These are phyloP conservation scores for Amaranthus palmeri DNA, from an alignment of 148 eudicot genomes.

Conservation along the genomic window DNA sequence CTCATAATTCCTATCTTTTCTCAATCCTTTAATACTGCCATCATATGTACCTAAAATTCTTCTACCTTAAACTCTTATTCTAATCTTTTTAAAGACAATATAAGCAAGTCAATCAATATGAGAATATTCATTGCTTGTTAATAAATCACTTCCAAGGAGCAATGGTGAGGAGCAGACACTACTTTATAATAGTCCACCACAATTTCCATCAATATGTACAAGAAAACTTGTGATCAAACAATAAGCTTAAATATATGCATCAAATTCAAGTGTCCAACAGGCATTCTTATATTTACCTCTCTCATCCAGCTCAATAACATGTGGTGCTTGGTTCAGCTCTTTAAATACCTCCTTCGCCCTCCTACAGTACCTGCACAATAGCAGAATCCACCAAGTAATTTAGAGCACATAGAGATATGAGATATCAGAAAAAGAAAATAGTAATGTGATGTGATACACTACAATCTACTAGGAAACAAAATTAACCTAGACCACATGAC, in stretches of 20 bases:
- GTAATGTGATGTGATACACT: background rate
- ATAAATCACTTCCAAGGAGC: too few species aligned
- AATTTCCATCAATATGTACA: too few species aligned
- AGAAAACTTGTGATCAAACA: too few species aligned
- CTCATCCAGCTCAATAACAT: slow-evolving; percentile 89
- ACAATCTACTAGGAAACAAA: background rate
- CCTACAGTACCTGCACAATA: slow-evolving; percentile 66
- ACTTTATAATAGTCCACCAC: too few species aligned
- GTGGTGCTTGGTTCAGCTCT: slow-evolving; percentile 69
- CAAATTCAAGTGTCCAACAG: background rate
- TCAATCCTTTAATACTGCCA: background rate
- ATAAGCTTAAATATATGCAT: too few species aligned
- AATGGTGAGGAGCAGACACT: too few species aligned
- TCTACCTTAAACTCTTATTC: background rate
- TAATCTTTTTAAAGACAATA: background rate
- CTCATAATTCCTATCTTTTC: background rate
- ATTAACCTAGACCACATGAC: background rate
- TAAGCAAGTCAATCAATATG: background rate
- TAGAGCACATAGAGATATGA: background rate
- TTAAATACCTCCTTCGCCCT: slow-evolving; percentile 77
- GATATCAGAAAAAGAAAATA: background rate
- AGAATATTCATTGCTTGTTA: too few species aligned
- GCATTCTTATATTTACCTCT: slow-evolving; percentile 48
- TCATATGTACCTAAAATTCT: background rate
- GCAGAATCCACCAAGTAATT: background rate